Evolutionary conservation across 2,329 filamentous ascomycete species (phyloP).

Genomic region (Penicillium sp.): DNA sequence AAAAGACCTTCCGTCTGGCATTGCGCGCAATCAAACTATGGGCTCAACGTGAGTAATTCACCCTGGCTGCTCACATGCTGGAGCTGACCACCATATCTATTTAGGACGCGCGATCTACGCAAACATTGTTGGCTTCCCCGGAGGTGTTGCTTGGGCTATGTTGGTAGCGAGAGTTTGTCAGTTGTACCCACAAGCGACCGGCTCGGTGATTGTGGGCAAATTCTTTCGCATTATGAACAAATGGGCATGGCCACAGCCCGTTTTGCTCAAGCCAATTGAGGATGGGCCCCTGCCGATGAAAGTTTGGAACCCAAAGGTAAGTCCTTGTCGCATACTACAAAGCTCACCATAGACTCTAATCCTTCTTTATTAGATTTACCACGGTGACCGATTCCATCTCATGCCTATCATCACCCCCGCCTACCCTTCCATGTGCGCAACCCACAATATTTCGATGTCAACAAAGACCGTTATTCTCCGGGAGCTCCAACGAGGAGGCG

Average conservation of each 20-base stretch:
- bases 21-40: constrained; percentile 92
- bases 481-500: constrained; percentile 74
- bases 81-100: not conserved
- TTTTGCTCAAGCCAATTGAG: constrained; percentile 84
- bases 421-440: constrained; percentile 96
- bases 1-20: constrained; percentile 84
- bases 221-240: constrained; percentile 90
- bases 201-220: constrained; percentile 83
- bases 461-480: constrained; percentile 80
- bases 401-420: constrained; percentile 99
- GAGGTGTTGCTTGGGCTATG: constrained; percentile 98
- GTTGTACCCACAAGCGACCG: constrained; percentile 88
- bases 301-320: constrained; percentile 90
- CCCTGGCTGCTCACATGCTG: not conserved
- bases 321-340: constrained; percentile 16
- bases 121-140: constrained; percentile 94
- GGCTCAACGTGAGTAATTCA: constrained; percentile 65
- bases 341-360: constrained; percentile 2
- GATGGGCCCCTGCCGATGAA: constrained; percentile 76
- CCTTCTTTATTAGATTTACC: constrained; percentile 61
- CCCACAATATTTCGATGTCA: constrained; percentile 87
- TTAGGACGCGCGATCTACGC: constrained; percentile 81
- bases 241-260: constrained; percentile 94
- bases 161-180: constrained; percentile 94
- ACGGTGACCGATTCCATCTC: constrained; percentile 76